Evolutionary conservation across 768 basidiomycete genomes (phyloP), one percentile per base, ranked within the genome.

Genomic region (Termitomyces sp.): DNA sequence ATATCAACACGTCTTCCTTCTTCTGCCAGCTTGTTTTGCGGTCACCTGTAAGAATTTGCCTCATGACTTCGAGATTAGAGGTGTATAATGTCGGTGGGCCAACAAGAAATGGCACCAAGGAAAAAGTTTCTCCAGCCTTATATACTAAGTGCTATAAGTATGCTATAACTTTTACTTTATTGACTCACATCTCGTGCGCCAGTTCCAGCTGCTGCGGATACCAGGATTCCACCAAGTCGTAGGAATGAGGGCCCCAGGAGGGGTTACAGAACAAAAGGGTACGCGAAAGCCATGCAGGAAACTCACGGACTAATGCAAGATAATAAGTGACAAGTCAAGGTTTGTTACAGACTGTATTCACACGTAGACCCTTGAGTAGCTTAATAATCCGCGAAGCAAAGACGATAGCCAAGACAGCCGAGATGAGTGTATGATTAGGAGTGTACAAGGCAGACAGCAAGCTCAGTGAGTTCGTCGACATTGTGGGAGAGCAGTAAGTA

Each of bases 51-150:
- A 68, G 64, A 16, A 79, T 66, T 64, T 80, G 80, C 7, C 76
- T 71, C 24, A 70, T 72, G 5, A 80, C 73, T 27, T 80, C 77
- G n/a, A 81, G 57, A 59, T 78, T 80, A 18, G 75, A 70, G 0
- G 77, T 77, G 59, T 74, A 77, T 20, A 80, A 61, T 1, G 64
- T 62, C 1, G 76, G 67, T 1, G 51, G 54, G 0, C 78, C 78
- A 0, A 62, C 36, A 0, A 80, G 20, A 50, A 73, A 74, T 0
- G 77, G 70, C 0, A 77, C 69, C 6, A 79, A 56, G 2, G 76
- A 74, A n/a, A 79, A 63, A 24, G 60, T 75, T 46, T 80, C 77
- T 27, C 56, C 68, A 14, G 62, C 58, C 41, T 69, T 67, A 57
- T 77, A 76, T 4, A 74, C 74, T 76, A 26, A 12, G 7, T 16